A percentile compares a stretch with the other conserved stretches of the same genome.
Evolutionary conservation across 2,329 filamentous ascomycete species (phyloP).

Genomic region (Metarhizium sp.): DNA sequence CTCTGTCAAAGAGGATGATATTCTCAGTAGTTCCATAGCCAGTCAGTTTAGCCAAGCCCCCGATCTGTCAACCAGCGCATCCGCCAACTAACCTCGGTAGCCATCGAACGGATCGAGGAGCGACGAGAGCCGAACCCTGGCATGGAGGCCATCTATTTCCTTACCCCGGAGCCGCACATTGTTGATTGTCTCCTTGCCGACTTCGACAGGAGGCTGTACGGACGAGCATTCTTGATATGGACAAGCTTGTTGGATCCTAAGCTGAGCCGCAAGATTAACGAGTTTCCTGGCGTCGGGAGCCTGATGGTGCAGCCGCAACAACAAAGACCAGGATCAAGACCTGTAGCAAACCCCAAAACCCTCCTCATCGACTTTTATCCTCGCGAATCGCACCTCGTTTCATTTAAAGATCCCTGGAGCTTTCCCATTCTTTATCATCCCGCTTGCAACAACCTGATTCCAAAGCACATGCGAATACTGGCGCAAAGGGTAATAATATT

Average conservation of each 20-base stretch:
- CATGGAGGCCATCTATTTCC: slow-evolving; percentile 91
- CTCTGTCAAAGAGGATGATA: slow-evolving; percentile 89
- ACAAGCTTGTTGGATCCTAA: slow-evolving; percentile 62
- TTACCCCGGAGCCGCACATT: slow-evolving; percentile 77
- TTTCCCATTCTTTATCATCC: slow-evolving; percentile 91
- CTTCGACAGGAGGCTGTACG: slow-evolving; percentile 76
- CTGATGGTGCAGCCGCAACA: slow-evolving; percentile 39
- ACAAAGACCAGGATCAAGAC: neutral
- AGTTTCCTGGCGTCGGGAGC: slow-evolving; percentile 56
- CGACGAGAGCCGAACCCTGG: slow-evolving; percentile 71
- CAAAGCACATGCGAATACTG: slow-evolving; percentile 71
- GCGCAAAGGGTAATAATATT: slow-evolving; percentile 70
- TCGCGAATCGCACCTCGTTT: slow-evolving; percentile 82
- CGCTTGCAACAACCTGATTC: slow-evolving; percentile 74
- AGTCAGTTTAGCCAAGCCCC: slow-evolving; percentile 47
- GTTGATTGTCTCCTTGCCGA: slow-evolving; percentile 93
- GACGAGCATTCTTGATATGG: slow-evolving; percentile 75
- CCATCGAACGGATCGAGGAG: slow-evolving; percentile 91
- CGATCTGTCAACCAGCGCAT: slow-evolving; percentile 4
- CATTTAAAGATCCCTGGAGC: slow-evolving; percentile 90
- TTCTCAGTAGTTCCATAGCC: slow-evolving; percentile 91
- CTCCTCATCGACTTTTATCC: slow-evolving; percentile 85
- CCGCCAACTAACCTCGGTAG: slow-evolving; percentile 35
- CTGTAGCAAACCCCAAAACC: slow-evolving; percentile 59
- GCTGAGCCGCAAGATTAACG: slow-evolving; percentile 65